A percentile compares a stretch with the other conserved stretches of the same genome.
phyloP scores from a whole-genome alignment of 1,139 yeast species.

The Lodderomyces orthopsilosis region DNA sequence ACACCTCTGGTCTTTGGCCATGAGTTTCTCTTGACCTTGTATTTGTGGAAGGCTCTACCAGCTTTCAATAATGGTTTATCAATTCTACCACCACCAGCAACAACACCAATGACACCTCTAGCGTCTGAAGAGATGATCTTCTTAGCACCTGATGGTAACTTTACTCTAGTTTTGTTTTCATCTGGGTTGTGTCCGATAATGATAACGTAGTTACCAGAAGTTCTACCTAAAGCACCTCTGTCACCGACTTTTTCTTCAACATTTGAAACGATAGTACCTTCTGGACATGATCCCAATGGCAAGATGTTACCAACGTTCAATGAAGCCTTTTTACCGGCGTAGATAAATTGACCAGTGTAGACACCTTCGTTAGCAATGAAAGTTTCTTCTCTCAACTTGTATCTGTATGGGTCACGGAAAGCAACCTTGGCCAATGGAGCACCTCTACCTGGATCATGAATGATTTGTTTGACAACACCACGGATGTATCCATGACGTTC shows the following conservation, averaged over 20 bases:
- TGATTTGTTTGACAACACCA: conserved; percentile 97
- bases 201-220: conserved; percentile 99
- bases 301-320: conserved; percentile 96
- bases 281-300: conserved; percentile 97
- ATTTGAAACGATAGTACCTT: conserved; percentile 98
- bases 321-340: conserved; percentile 99
- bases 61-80: conserved; percentile 99
- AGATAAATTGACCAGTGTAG: conserved; percentile 98
- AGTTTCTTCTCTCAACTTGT: conserved; percentile 96
- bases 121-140: conserved; percentile 92
- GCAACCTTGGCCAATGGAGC: conserved; percentile 99
- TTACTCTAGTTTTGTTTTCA: conserved; percentile 97
- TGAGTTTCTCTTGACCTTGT: conserved; percentile 98
- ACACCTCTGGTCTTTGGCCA: conserved; percentile 99
- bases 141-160: conserved; percentile 99
- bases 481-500: conserved; percentile 99
- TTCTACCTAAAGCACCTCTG: conserved; percentile 99
- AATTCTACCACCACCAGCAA: conserved; percentile 99
- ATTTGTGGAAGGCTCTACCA: conserved; percentile 99
- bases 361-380: conserved; percentile 99
- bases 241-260: conserved; percentile 99
- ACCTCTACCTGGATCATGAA: conserved; percentile 99
- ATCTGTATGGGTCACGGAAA: conserved; percentile 99
- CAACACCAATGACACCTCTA: conserved; percentile 99
- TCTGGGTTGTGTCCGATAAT: conserved; percentile 99